phyloP scores from a whole-genome alignment of 257 asterid genomes.

The Rauvolfia tetraphylla region DNA sequence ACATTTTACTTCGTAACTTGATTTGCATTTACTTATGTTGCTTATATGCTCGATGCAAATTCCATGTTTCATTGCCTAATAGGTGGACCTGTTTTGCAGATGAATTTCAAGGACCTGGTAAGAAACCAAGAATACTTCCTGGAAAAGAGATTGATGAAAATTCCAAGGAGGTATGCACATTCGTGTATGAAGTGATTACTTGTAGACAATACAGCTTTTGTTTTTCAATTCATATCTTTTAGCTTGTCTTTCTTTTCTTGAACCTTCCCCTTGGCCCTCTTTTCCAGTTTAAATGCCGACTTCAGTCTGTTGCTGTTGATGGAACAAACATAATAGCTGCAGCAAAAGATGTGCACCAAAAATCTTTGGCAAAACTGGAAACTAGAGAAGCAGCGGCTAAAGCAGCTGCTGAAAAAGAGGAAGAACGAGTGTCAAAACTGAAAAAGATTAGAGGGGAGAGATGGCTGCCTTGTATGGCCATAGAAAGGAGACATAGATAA shows the following conservation, averaged over 20 bases:
- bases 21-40: not conserved
- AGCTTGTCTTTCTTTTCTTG: not conserved
- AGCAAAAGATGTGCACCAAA: slow-evolving; percentile 49
- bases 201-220: not conserved
- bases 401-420: slow-evolving; percentile 65
- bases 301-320: slow-evolving; percentile 57
- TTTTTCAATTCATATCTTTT: not conserved
- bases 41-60: not conserved
- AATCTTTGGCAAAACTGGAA: slow-evolving; percentile 57
- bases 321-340: slow-evolving; percentile 58
- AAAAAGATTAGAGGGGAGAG: slow-evolving; percentile 72
- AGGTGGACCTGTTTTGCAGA: slow-evolving; percentile 22
- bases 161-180: slow-evolving; percentile 49
- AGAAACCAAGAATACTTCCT: slow-evolving; percentile 66
- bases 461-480: slow-evolving; percentile 78
- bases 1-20: not conserved
- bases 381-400: slow-evolving; percentile 62
- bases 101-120: slow-evolving; percentile 53
- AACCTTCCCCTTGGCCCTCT: not conserved
- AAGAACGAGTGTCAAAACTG: slow-evolving; percentile 63
- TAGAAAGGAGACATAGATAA: slow-evolving; percentile 31
- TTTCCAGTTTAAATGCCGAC: slow-evolving; percentile 53
- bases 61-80: slow-evolving; percentile 1
- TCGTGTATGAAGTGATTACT: not conserved
- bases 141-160: slow-evolving; percentile 62